Evolutionary conservation across 257 asterid genomes (phyloP), one percentile per base, ranked within the genome.

Genomic region (Anisodus acutangulus): DNA sequence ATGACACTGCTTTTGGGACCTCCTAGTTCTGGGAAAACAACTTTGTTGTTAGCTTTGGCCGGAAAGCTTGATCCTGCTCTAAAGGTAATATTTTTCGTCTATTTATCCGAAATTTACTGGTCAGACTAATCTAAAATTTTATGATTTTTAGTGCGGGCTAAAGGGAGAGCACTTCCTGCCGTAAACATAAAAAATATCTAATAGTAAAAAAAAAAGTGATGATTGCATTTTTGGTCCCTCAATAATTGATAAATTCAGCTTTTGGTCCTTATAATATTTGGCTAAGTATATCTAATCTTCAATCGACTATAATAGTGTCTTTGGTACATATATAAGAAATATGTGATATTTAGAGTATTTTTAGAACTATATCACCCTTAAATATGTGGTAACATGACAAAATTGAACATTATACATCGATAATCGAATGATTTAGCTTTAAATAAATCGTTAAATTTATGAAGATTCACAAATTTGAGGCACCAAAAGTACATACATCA

Each of bases 1-100:
- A 82, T 93, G 93, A 92, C 95, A n/a, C 78, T 93, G 80, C 92
- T 93, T 45, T 85, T 93, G 85, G 97, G 97, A 9, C 97, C 97
- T 84, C 97, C 97, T 2, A 85, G 92, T 83, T 92, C 95, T 8
- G 97, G 97, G 5, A 93, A 93, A 86, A 93, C 95, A n/a, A 90
- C 95, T 1, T 89, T 91, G 78, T 82, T 93, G 87, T 57, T 89
- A 83, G 95, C 97, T 71, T 85, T 93, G 89, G 93, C 95, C 4
- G 97, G 97, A 84, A 92, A 90, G 70, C 92, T 93, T 45, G 95
- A 93, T 83, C 85, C 88, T 19, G 39, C 78, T 47, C 88, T 93
- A 11, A 88, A 91, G 90, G 97, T 90, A 85, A 62, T 58, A 41
- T 43, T 74, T 83, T 78, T 12, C 2, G 2, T 39, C 9, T 12